A percentile compares a stretch with the other conserved stretches of the same genome.
Conservation (phyloP, 192 early-diverging fungal genomes). For the Pecoramyces ruminantium region DNA sequence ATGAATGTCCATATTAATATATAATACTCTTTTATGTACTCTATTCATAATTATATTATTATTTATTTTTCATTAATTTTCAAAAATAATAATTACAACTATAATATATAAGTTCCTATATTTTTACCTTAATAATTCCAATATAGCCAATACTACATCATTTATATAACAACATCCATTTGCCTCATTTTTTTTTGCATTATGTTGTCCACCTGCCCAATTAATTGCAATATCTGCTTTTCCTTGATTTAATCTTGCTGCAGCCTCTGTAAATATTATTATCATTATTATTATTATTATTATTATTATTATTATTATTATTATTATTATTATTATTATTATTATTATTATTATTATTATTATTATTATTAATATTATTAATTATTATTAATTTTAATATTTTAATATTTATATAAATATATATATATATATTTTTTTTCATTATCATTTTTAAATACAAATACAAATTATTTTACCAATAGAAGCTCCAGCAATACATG, state of each 20-base stretch:
- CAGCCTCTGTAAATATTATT: constrained; percentile 29
- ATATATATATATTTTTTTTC: too few relatives aligned
- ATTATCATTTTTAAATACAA: too few relatives aligned
- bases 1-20: constrained; percentile 5
- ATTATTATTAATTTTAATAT: too few relatives aligned
- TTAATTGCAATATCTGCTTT: constrained; percentile 83
- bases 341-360: too few relatives aligned
- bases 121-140: constrained; percentile 62
- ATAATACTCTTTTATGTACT: constrained; percentile 36
- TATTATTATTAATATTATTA: too few relatives aligned
- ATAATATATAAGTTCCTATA: too few relatives aligned
- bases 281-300: not conserved
- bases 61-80: too few relatives aligned
- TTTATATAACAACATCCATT: constrained; percentile 97
- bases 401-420: too few relatives aligned
- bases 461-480: too few relatives aligned
- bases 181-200: constrained; percentile 92
- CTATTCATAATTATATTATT: constrained; percentile 10
- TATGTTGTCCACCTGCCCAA: constrained; percentile 90
- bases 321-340: too few relatives aligned
- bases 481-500: constrained; percentile 83
- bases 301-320: too few relatives aligned
- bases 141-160: constrained; percentile 87
- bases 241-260: constrained; percentile 62
- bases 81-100: too few relatives aligned